A percentile compares a stretch with the other conserved stretches of the same genome.
phyloP scores from a whole-genome alignment of 805 yeast genomes.

The Saccharomycopsis sp. region DNA sequence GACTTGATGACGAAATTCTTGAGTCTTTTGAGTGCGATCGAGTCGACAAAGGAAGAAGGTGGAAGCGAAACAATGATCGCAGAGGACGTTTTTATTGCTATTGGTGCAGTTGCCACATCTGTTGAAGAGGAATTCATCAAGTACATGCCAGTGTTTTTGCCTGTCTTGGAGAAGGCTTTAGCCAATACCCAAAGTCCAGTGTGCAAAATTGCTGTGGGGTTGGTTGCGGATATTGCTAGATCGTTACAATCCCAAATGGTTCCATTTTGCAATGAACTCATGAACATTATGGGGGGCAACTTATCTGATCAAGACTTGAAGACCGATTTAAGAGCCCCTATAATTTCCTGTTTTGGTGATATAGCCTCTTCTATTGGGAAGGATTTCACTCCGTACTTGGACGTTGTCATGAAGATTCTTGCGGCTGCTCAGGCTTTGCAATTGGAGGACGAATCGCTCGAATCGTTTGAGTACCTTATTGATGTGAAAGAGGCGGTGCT shows the following conservation, averaged over 20 bases:
- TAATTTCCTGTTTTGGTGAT: conserved; percentile 91
- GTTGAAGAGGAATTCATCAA: conserved; percentile 60
- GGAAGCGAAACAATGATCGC: conserved; percentile 61
- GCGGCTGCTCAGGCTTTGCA: conserved; percentile 51
- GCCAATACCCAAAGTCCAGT: conserved; percentile 76
- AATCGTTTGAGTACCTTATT: conserved; percentile 66
- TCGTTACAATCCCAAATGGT: conserved; percentile 68
- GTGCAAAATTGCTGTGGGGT: conserved; percentile 85
- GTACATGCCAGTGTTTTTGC: conserved; percentile 76
- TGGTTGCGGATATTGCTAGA: conserved; percentile 89
- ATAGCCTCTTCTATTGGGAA: conserved; percentile 82
- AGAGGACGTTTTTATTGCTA: conserved; percentile 89
- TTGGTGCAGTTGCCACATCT: conserved; percentile 82
- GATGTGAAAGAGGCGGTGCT: conserved; percentile 78
- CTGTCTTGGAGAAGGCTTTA: conserved; percentile 71
- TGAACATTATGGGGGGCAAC: conserved; percentile 68
- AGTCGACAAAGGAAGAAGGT: conserved; percentile 45
- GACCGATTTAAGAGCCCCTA: conserved; percentile 77
- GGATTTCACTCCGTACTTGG: conserved; percentile 66
- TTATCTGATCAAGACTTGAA: conserved; percentile 59
- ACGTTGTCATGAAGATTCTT: conserved; percentile 73
- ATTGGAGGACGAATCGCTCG: conserved; percentile 61
- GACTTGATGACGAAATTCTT: conserved; percentile 76
- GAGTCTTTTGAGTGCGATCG: conserved; percentile 58
- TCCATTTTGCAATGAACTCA: conserved; percentile 70